These are phyloP conservation scores for Myxozyma lipomycoides DNA, from an alignment of 805 yeast genomes.

Conservation along the genomic window DNA sequence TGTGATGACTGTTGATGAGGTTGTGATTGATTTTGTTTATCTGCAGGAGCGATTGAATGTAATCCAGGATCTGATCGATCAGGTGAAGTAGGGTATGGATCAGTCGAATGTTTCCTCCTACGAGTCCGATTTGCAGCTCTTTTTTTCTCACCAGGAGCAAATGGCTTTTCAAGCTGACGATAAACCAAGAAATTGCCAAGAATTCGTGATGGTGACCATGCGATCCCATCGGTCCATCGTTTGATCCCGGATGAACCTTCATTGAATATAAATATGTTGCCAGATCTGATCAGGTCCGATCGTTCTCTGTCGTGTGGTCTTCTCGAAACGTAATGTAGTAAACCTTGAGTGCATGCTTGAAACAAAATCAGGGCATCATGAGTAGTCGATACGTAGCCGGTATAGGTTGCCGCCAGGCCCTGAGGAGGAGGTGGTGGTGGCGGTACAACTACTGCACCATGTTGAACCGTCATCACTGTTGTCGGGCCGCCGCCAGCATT, in stretches of 20 bases:
- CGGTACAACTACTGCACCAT: not conserved
- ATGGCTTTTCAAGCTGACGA: constrained; percentile 57
- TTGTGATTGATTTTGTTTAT: not conserved
- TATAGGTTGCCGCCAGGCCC: constrained; percentile 48
- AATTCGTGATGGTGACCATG: constrained; percentile 91
- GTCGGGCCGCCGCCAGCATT: not conserved
- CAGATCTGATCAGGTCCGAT: constrained; percentile 59
- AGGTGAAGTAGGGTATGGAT: constrained; percentile 19
- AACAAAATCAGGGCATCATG: constrained; percentile 77
- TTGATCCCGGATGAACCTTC: constrained; percentile 80
- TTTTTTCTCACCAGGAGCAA: constrained; percentile 46
- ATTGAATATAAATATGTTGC: constrained; percentile 77
- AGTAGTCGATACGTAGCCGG: constrained; percentile 75
- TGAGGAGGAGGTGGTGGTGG: constrained; percentile 8
- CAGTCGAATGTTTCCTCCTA: constrained; percentile 27
- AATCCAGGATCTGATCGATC: not conserved
- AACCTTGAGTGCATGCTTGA: constrained; percentile 68
- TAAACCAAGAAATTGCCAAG: constrained; percentile 81
- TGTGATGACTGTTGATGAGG: not conserved
- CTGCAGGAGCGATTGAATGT: not conserved
- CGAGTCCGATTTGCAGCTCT: constrained; percentile 37
- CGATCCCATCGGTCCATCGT: constrained; percentile 95
- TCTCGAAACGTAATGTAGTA: constrained; percentile 59
- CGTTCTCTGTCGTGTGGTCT: constrained; percentile 83
- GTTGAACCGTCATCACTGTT: not conserved